These are phyloP conservation scores for Boletus rex-veris DNA, from an alignment of 768 basidiomycete species.

Conservation along the genomic window DNA sequence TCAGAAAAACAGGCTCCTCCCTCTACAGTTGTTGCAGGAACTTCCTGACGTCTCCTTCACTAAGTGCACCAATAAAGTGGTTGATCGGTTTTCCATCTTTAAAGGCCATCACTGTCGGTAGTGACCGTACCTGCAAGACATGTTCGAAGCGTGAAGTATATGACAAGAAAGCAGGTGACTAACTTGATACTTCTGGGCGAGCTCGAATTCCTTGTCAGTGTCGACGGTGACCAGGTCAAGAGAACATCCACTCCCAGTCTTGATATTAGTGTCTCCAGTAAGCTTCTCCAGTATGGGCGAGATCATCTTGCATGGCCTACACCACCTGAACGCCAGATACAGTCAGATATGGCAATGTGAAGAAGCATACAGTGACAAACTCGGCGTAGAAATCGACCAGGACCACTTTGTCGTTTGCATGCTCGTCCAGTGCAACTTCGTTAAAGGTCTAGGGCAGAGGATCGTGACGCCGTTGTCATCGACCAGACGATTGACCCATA, in stretches of 20 bases:
- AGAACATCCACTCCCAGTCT: slow-evolving; percentile 50
- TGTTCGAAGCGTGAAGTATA: background rate
- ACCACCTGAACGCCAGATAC: slow-evolving; percentile 54
- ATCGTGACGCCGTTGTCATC: background rate
- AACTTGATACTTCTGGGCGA: slow-evolving; percentile 53
- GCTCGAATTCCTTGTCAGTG: slow-evolving; percentile 47
- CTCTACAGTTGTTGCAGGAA: slow-evolving; percentile 43
- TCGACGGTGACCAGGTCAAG: slow-evolving; percentile 75
- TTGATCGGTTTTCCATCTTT: slow-evolving; percentile 54
- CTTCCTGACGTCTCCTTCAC: slow-evolving; percentile 40
- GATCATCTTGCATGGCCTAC: slow-evolving; percentile 68
- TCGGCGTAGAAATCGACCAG: slow-evolving; percentile 81
- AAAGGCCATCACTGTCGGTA: slow-evolving; percentile 83
- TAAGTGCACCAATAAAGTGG: slow-evolving; percentile 61
- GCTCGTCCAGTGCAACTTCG: slow-evolving; percentile 27
- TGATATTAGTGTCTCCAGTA: slow-evolving; percentile 42
- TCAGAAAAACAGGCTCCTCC: background rate
- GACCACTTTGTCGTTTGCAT: slow-evolving; percentile 48
- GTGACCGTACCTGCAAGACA: slow-evolving; percentile 52
- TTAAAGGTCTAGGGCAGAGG: slow-evolving; percentile 33
- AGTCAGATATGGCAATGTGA: slow-evolving; percentile 1
- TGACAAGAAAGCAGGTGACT: background rate
- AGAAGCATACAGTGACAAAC: slow-evolving; percentile 39
- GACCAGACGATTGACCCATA: slow-evolving; percentile 15
- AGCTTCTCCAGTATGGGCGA: slow-evolving; percentile 66